Evolutionary conservation across 768 basidiomycete species (phyloP).

Genomic region (Xerocomus brunneocitrinus): DNA sequence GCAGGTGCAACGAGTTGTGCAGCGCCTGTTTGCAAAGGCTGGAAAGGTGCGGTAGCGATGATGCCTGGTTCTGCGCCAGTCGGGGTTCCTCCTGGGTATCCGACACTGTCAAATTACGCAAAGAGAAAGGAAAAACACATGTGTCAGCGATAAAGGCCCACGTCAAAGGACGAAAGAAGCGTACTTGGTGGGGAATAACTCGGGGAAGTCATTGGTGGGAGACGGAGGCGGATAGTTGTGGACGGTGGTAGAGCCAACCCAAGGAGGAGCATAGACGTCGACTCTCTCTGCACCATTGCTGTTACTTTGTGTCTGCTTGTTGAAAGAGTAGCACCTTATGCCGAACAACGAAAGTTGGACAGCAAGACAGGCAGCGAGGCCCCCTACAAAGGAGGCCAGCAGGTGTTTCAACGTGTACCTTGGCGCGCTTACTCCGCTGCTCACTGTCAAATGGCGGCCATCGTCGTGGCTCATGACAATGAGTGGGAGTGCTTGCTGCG

Average conservation of each 20-base stretch:
- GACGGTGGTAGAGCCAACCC: conserved; percentile 66
- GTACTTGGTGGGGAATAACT: conserved; percentile 64
- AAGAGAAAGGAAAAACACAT: neutral
- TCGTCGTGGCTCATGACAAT: conserved; percentile 4
- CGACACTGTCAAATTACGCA: conserved; percentile 38
- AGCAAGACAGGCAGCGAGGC: conserved; percentile 46
- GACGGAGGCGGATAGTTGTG: conserved; percentile 68
- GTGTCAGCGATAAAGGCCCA: neutral
- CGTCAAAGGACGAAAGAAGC: neutral
- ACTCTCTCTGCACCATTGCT: conserved; percentile 8
- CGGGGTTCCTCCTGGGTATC: conserved; percentile 72
- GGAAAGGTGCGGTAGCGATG: conserved; percentile 70
- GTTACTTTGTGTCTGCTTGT: neutral
- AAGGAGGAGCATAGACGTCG: conserved; percentile 51
- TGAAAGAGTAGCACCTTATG: conserved; percentile 30
- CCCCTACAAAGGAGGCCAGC: conserved; percentile 48
- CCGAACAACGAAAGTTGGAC: conserved; percentile 42
- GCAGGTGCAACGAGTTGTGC: conserved; percentile 57
- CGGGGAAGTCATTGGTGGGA: conserved; percentile 69
- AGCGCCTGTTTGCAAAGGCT: conserved; percentile 71
- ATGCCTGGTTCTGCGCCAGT: conserved; percentile 76
- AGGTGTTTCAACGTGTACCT: conserved; percentile 33
- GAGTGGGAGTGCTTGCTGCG: conserved; percentile 11
- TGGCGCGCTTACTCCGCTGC: conserved; percentile 15
- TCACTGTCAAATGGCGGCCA: neutral